phyloP scores from a whole-genome alignment of 1,139 yeast species.

The Sugiyamaella pinicola region DNA sequence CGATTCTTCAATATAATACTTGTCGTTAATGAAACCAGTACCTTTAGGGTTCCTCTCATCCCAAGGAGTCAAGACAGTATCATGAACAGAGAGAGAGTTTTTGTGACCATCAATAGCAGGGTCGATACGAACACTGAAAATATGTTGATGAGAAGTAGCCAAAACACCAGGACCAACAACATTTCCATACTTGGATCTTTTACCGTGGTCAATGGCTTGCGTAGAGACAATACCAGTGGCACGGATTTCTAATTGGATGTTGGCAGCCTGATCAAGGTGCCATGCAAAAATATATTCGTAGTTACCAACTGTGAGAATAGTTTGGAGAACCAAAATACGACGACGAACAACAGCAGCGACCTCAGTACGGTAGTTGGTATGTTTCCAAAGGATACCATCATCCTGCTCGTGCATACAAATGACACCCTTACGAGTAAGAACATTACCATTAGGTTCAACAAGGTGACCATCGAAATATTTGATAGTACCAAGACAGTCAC shows the following conservation, averaged over 20 bases:
- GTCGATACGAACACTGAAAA: slow-evolving; percentile 81
- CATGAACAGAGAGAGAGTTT: slow-evolving; percentile 50
- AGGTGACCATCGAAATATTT: slow-evolving; percentile 73
- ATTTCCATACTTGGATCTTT: slow-evolving; percentile 80
- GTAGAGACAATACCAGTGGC: slow-evolving; percentile 76
- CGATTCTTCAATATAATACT: slow-evolving; percentile 68
- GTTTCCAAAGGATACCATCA: slow-evolving; percentile 78
- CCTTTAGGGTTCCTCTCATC: slow-evolving; percentile 66
- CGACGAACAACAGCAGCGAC: slow-evolving; percentile 79
- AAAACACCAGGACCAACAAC: slow-evolving; percentile 81
- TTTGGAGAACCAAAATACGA: slow-evolving; percentile 82
- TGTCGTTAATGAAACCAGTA: slow-evolving; percentile 70
- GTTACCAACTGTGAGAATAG: slow-evolving; percentile 88
- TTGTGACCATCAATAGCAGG: slow-evolving; percentile 76
- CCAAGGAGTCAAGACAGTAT: slow-evolving; percentile 60
- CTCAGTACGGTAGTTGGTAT: slow-evolving; percentile 78
- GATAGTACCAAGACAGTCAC: slow-evolving; percentile 88
- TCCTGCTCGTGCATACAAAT: slow-evolving; percentile 93
- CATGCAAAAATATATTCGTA: slow-evolving; percentile 81
- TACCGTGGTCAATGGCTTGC: slow-evolving; percentile 80
- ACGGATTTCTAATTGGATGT: slow-evolving; percentile 78
- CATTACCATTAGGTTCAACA: slow-evolving; percentile 65
- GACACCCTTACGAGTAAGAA: slow-evolving; percentile 66
- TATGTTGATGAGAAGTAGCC: slow-evolving; percentile 90
- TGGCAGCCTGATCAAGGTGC: slow-evolving; percentile 81